Percentiles rank a stretch among this genome's conserved stretches.
Conservation (phyloP, 78 protist genomes). For the slime mould (Dictyostelium discoideum) region dicty_2.7 NC_007088.5:7910001-7910500, state of each 20-base stretch:
- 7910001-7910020: conserved; percentile 1
- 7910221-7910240: conserved; percentile 73
- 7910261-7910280: conserved; percentile 46
- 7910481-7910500: background rate
- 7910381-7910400: background rate
- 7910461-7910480: background rate
- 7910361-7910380: background rate
- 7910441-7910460: background rate
- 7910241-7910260: conserved; percentile 28
- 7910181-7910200: conserved; percentile 24
- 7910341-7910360: background rate
- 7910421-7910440: conserved; percentile 26
- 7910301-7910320: conserved; percentile 87
- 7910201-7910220: conserved; percentile 78
- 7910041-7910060: background rate
- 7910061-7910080: conserved; percentile 40
- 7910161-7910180: conserved; percentile 76
- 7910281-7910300: conserved; percentile 88
- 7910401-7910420: background rate
- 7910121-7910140: conserved; percentile 29
- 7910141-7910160: conserved; percentile 76
- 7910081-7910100: background rate
- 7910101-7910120: background rate
- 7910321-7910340: conserved; percentile 27
- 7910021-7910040: background rate